Base-by-base conservation (phyloP, 495 filamentous ascomycete species). In the Lichenothelia convexa region DNA sequence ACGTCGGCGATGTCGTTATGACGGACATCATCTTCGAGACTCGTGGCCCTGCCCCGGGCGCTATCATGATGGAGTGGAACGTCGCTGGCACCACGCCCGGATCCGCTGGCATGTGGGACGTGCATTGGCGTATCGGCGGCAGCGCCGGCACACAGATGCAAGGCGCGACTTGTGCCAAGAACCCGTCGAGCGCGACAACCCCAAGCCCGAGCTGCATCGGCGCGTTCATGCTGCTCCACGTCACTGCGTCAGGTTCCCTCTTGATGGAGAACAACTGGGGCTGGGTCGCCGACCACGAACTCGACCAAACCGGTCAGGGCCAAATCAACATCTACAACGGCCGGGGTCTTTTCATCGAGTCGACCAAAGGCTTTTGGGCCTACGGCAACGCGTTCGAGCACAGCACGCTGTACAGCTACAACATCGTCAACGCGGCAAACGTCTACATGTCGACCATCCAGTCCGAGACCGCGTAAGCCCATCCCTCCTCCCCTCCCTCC, bases 201-300 rank as follows among this genome's bases (percentile, higher is more conserved):
- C 62, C 58, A 17, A 50, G 59, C 20, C 34, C 53, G 5, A 51
- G 55, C 5, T 86, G 80, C 55, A 71, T 70, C 53, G 81, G 74
- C 19, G 65, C 82, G 9, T 89, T 89, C 65, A 61, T 92, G 59
- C 69, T 87, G 37, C 58, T 95, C 15, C 84, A 92, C 53, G 57
- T 93, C 24, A 80, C 80, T 4, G 48, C 66, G 31, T 61, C 70
- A 18, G 80, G 68, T 4, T 75, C 69, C 36, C 68, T 75, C 12
- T 92, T 93, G 55, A 57, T 92, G 32, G 87, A 93, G 60, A 94
- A 95, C 58, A 73, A 70, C 30, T 95, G 87, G 87, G 80, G 78
- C 56, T 95, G 87, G 87, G 83, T 86, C 19, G 73, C 87, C 1
- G 87, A 95, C 55, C 87, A 95, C 62, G 79, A 83, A 42, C 75